Percentiles rank a stretch among this genome's conserved stretches.
Evolutionary conservation across 805 yeast genomes (phyloP).

Genomic region (Sungouiozyma intestinalis): DNA sequence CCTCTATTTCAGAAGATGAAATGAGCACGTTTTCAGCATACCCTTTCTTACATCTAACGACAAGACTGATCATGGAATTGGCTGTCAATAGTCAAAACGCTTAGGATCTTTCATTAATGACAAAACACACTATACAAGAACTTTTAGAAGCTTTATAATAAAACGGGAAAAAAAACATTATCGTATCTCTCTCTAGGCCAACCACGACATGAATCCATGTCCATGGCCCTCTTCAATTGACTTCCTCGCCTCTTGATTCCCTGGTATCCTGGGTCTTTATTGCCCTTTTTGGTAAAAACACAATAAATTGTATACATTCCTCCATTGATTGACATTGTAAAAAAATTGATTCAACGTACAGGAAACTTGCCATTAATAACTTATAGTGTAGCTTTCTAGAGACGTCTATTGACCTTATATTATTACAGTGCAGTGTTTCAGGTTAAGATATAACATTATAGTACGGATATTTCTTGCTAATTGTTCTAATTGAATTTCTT

Average conservation of each 20-base stretch:
- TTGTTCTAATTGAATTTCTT: no score
- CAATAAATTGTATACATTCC: not conserved
- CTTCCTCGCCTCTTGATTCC: no score
- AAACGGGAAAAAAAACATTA: no score
- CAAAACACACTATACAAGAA: not conserved
- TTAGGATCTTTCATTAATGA: slow-evolving; percentile 4
- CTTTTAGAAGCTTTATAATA: not conserved
- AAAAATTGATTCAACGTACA: not conserved
- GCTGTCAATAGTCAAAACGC: slow-evolving; percentile 80
- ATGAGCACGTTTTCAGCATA: slow-evolving; percentile 89
- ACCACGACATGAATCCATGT: no score
- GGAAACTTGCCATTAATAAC: not conserved
- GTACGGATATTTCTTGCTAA: no score
- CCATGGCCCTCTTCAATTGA: no score
- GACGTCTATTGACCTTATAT: no score
- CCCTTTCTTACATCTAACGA: slow-evolving; percentile 88
- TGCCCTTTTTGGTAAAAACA: not conserved
- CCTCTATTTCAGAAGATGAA: slow-evolving; percentile 44
- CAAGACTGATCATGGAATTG: slow-evolving; percentile 86
- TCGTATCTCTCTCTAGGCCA: not conserved
- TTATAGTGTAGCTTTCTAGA: not conserved
- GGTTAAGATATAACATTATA: no score
- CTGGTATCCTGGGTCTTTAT: not conserved
- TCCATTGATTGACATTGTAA: not conserved
- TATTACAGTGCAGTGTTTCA: no score